These are phyloP conservation scores for Lecanicillium sp. DNA, from an alignment of 2,329 filamentous ascomycete genomes.

Conservation along the genomic window DNA sequence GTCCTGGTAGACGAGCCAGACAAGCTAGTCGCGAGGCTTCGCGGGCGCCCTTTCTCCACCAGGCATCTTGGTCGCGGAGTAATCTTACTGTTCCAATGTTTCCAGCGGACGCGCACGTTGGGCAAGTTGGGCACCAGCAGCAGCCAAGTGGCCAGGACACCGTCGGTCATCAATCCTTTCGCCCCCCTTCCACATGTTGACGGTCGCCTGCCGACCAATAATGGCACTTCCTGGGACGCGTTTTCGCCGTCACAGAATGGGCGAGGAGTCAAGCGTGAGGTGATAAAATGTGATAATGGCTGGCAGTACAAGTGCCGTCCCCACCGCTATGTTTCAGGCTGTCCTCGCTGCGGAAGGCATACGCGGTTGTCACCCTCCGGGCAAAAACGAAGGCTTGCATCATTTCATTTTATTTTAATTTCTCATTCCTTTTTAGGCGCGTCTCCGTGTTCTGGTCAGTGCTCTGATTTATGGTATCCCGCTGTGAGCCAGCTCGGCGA, in stretches of 20 bases:
- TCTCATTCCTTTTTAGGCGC: not conserved
- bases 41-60: no score
- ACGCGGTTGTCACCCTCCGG: slow-evolving; percentile 10
- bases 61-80: not conserved
- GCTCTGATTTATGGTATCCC: no score
- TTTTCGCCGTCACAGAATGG: not conserved
- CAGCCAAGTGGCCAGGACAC: not conserved
- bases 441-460: not conserved
- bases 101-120: not conserved
- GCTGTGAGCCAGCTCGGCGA: no score
- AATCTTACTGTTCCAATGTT: not conserved
- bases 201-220: slow-evolving; percentile 1
- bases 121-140: not conserved
- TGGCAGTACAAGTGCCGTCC: slow-evolving; percentile 10
- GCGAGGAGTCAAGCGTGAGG: not conserved
- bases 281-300: slow-evolving; percentile 10
- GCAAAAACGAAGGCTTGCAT: no score
- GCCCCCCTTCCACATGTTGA: no score
- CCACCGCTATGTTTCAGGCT: slow-evolving; percentile 11
- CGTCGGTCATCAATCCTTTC: not conserved
- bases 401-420: slow-evolving; percentile 1
- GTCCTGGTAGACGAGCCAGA: not conserved
- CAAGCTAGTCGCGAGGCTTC: not conserved
- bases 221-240: not conserved
- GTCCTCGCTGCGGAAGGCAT: slow-evolving; percentile 13